Conservation (phyloP, 306 rosid species). For the Comarum palustre region DNA sequence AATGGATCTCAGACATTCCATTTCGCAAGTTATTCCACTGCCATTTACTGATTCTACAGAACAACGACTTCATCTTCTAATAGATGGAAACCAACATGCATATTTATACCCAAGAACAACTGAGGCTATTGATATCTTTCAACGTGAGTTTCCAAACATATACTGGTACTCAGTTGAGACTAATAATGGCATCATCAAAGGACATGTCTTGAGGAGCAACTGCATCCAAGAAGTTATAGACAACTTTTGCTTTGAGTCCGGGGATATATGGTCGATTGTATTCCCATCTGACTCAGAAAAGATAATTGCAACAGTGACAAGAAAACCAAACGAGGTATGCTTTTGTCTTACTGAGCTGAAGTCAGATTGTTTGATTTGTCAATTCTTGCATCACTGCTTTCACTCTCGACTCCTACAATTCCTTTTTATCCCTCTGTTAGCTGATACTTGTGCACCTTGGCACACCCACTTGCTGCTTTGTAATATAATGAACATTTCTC, state of each 20-base stretch:
- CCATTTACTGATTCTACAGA: conserved; percentile 85
- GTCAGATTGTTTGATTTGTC: not conserved
- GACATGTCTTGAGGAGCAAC: conserved; percentile 70
- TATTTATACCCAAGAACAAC: conserved; percentile 80
- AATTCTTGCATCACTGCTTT: not conserved
- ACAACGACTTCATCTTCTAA: conserved; percentile 76
- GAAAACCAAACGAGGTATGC: conserved; percentile 76
- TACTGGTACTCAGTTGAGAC: conserved; percentile 89
- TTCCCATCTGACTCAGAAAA: conserved; percentile 92
- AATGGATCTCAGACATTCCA: conserved; percentile 48
- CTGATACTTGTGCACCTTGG: not conserved
- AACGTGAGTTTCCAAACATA: conserved; percentile 67
- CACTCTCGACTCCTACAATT: not conserved
- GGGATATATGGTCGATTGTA: conserved; percentile 79
- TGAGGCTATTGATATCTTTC: conserved; percentile 68
- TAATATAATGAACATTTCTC: not conserved
- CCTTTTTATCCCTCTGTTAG: not conserved
- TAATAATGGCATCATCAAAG: conserved; percentile 73
- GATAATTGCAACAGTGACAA: conserved; percentile 66
- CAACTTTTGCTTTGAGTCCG: conserved; percentile 72
- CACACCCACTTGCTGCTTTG: not conserved
- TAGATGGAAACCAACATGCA: conserved; percentile 57
- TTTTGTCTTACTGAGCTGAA: conserved; percentile 6
- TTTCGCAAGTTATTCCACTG: conserved; percentile 75
- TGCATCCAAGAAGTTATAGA: conserved; percentile 50